Conservation (phyloP, 2,329 filamentous ascomycete genomes). For the Xylaria sp. region DNA sequence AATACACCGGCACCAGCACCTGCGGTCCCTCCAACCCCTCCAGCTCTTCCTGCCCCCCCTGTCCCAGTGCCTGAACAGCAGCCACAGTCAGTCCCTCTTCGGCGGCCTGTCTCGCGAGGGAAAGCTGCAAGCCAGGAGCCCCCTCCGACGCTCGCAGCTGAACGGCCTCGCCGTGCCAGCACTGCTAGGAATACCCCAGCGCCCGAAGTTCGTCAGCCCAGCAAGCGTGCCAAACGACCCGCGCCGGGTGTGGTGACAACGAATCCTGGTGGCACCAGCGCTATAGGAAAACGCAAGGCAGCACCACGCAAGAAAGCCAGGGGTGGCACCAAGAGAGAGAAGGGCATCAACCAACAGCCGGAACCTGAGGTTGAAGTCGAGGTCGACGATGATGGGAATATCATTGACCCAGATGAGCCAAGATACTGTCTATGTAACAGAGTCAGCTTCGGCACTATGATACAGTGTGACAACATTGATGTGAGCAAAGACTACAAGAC, state of each 20-base stretch:
- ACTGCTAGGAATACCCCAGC: slow-evolving; percentile 68
- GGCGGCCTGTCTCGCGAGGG: slow-evolving; percentile 64
- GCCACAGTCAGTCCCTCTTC: slow-evolving; percentile 42
- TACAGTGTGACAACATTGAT: slow-evolving; percentile 82
- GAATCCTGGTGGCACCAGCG: slow-evolving; percentile 70
- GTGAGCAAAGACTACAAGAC: slow-evolving; percentile 60
- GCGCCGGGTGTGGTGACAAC: slow-evolving; percentile 78
- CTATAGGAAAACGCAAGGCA: slow-evolving; percentile 77
- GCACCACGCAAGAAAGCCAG: slow-evolving; percentile 74
- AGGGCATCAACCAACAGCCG: slow-evolving; percentile 54
- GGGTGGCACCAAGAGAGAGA: slow-evolving; percentile 50
- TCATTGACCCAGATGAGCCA: slow-evolving; percentile 79
- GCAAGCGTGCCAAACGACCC: slow-evolving; percentile 73
- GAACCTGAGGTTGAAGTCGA: slow-evolving; percentile 63
- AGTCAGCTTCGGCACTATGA: slow-evolving; percentile 86
- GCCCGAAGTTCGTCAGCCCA: slow-evolving; percentile 58
- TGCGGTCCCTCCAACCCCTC: slow-evolving; percentile 46
- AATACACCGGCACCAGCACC: slow-evolving; percentile 52
- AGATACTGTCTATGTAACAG: slow-evolving; percentile 82
- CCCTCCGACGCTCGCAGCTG: slow-evolving; percentile 60
- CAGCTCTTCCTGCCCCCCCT: slow-evolving; percentile 50
- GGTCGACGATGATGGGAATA: slow-evolving; percentile 74
- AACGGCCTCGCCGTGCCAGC: slow-evolving; percentile 66
- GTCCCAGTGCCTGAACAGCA: slow-evolving; percentile 51
- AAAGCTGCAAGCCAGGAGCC: slow-evolving; percentile 65